These are phyloP conservation scores for Chrysosporium queenslandicum DNA, from an alignment of 2,329 filamentous ascomycete genomes.

Conservation along the genomic window DNA sequence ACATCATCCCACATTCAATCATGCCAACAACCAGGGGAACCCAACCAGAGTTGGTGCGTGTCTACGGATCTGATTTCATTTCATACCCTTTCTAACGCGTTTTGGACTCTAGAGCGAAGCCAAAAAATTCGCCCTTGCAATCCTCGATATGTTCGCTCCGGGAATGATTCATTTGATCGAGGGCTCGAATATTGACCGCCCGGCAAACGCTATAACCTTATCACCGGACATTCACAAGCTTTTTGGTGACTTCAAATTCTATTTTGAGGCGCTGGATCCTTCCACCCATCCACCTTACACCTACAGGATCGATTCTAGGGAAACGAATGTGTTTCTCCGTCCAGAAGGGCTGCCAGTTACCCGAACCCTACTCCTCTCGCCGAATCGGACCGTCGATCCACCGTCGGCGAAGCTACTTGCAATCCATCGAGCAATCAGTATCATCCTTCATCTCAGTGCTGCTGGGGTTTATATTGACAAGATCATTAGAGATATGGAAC, in stretches of 20 bases:
- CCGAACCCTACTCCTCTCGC: slow-evolving; percentile 18
- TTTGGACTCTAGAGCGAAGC: slow-evolving; percentile 14
- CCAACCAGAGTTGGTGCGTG: neutral
- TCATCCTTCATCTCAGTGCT: slow-evolving; percentile 20
- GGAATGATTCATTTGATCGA: slow-evolving; percentile 31
- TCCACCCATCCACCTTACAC: slow-evolving; percentile 12
- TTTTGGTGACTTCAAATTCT: slow-evolving; percentile 13
- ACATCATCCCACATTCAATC: slow-evolving; percentile 19
- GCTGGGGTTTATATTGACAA: slow-evolving; percentile 19
- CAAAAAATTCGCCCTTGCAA: slow-evolving; percentile 30
- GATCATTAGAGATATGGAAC: slow-evolving; percentile 22
- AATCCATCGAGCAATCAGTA: slow-evolving; percentile 17
- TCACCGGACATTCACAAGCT: slow-evolving; percentile 20
- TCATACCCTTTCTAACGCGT: neutral
- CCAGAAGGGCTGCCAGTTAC: slow-evolving; percentile 13
- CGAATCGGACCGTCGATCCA: slow-evolving; percentile 25
- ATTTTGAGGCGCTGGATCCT: slow-evolving; percentile 10
- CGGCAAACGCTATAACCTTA: slow-evolving; percentile 35
- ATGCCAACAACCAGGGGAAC: slow-evolving; percentile 6
- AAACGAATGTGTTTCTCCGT: slow-evolving; percentile 1
- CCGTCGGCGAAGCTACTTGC: slow-evolving; percentile 19
- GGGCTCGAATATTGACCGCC: slow-evolving; percentile 34
- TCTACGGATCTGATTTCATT: neutral
- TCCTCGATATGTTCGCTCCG: slow-evolving; percentile 38
- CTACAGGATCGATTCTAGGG: slow-evolving; percentile 13